Conservation (phyloP, 495 filamentous ascomycete species). For the Trichoderma gamsii region DNA sequence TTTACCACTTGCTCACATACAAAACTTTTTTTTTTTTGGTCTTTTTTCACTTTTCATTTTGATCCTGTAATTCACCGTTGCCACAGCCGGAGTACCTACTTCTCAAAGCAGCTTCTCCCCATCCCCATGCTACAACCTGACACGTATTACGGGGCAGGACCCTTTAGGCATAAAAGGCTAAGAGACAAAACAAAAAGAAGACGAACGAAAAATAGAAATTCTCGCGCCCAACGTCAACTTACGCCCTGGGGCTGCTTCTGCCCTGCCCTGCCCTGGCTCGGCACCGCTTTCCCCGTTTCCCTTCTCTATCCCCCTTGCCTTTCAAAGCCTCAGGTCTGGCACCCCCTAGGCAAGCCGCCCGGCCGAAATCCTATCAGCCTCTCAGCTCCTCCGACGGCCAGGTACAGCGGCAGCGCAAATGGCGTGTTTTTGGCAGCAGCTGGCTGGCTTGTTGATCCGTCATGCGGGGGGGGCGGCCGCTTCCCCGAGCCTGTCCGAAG, state of each 20-base stretch:
- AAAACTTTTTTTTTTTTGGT: no score
- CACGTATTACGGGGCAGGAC: background rate
- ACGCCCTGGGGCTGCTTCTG: background rate
- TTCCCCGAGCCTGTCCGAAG: background rate
- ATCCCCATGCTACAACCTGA: background rate
- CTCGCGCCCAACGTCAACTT: background rate
- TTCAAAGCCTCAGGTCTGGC: background rate
- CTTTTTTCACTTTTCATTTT: no score
- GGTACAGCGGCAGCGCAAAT: background rate
- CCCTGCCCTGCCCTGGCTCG: background rate
- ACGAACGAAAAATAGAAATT: background rate
- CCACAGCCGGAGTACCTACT: background rate
- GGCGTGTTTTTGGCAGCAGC: slow-evolving; percentile 1
- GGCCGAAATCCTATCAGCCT: background rate
- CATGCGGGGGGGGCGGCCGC: slow-evolving; percentile 1
- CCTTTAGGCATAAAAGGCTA: background rate
- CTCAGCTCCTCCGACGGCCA: background rate
- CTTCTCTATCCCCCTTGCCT: background rate
- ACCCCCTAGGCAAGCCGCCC: background rate
- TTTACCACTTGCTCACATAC: no score
- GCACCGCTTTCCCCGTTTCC: background rate
- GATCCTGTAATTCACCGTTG: no score
- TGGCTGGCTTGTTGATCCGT: background rate
- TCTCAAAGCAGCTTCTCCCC: background rate
- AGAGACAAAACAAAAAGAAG: background rate